phyloP scores from a whole-genome alignment of 345 rosid species.

The Cardamine resedifolia region DNA sequence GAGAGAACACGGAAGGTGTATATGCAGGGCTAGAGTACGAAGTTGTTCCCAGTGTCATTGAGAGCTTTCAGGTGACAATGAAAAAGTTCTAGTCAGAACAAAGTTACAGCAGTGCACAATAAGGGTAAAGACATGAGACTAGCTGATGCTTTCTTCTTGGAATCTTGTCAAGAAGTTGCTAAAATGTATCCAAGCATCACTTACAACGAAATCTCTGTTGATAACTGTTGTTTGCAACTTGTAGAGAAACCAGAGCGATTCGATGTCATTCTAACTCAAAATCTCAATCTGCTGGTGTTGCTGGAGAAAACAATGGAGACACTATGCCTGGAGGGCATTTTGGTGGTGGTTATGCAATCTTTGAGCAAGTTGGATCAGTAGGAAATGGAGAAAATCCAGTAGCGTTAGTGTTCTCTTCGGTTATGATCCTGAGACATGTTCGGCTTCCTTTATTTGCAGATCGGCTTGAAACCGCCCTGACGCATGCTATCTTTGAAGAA shows the following conservation, averaged over 20 bases:
- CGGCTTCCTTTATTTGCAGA: conserved; percentile 66
- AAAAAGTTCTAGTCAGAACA: conserved; percentile 57
- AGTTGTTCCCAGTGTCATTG: conserved; percentile 57
- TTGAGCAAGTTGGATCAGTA: conserved; percentile 79
- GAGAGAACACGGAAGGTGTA: conserved; percentile 57
- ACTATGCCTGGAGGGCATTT: conserved; percentile 69
- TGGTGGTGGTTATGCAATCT: conserved; percentile 71
- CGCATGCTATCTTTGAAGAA: conserved; percentile 48
- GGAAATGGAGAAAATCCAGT: conserved; percentile 69
- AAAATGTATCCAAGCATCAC: conserved; percentile 67
- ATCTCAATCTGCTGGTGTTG: conserved; percentile 56
- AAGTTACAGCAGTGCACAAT: conserved; percentile 74
- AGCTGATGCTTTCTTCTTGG: conserved; percentile 79
- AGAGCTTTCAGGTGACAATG: conserved; percentile 57
- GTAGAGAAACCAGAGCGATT: conserved; percentile 88
- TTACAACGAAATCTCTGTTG: conserved; percentile 65
- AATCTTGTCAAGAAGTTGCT: conserved; percentile 77
- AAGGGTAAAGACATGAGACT: conserved; percentile 67
- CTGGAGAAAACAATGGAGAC: conserved; percentile 50
- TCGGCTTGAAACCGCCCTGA: conserved; percentile 59
- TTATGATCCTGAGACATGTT: conserved; percentile 84
- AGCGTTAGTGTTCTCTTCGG: conserved; percentile 65
- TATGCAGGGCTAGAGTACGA: conserved; percentile 50
- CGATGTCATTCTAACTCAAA: conserved; percentile 73
- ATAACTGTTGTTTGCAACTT: conserved; percentile 82